phyloP scores from a whole-genome alignment of 805 yeast species.

The Candida qinlingensis region DNA sequence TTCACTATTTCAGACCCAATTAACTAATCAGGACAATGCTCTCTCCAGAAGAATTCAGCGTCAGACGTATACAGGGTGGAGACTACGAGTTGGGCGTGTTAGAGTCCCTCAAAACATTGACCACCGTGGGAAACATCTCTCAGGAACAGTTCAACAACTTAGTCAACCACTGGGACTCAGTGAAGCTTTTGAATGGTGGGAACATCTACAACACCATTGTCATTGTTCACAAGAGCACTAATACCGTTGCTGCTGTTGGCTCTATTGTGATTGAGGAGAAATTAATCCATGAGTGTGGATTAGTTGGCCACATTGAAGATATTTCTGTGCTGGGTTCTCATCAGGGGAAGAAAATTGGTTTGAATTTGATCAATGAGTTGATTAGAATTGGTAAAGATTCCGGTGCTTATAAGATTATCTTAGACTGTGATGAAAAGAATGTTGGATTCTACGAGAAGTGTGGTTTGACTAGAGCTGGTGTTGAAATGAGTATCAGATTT shows the following conservation, averaged over 20 bases:
- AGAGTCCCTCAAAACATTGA: conserved; percentile 59
- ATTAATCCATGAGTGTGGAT: conserved; percentile 76
- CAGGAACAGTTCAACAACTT: conserved; percentile 42
- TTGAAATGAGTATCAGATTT: conserved; percentile 60
- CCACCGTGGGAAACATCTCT: conserved; percentile 76
- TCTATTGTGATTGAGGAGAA: conserved; percentile 75
- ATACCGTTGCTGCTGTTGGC: conserved; percentile 75
- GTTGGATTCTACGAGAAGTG: conserved; percentile 86
- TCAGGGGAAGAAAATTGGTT: conserved; percentile 84
- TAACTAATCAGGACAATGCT: conserved; percentile 19
- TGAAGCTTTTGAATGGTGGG: conserved; percentile 21
- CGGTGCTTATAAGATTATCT: conserved; percentile 84
- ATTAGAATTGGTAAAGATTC: conserved; percentile 48
- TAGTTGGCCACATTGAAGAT: conserved; percentile 93
- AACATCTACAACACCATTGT: conserved; percentile 63
- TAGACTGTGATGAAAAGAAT: conserved; percentile 84
- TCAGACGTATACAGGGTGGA: conserved; percentile 48
- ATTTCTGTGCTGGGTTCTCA: conserved; percentile 70
- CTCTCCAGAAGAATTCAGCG: conserved; percentile 57
- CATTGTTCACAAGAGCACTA: conserved; percentile 43
- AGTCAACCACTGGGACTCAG: conserved; percentile 52
- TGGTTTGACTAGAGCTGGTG: conserved; percentile 61
- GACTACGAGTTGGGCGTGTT: conserved; percentile 65
- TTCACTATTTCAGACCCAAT: no score
- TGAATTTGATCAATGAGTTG: conserved; percentile 55